phyloP scores from a whole-genome alignment of 2,329 filamentous ascomycete genomes.

The Tolypocladium guangdongense region DNA sequence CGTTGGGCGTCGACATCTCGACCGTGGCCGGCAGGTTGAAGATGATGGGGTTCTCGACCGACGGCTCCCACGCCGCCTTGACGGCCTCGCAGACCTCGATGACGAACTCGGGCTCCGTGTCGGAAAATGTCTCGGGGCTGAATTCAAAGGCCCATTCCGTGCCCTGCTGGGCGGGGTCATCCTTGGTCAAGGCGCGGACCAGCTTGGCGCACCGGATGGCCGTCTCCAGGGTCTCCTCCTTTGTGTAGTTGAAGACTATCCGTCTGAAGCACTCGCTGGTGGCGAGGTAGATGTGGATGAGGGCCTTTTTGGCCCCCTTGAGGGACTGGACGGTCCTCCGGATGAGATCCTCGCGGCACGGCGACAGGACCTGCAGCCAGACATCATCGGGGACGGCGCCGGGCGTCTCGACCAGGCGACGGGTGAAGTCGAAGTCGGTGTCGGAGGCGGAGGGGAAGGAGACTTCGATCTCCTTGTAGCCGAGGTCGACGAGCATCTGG shows the following conservation, averaged over 20 bases:
- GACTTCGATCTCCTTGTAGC: slow-evolving; percentile 97
- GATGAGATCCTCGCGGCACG: slow-evolving; percentile 87
- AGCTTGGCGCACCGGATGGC: slow-evolving; percentile 80
- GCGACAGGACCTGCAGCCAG: slow-evolving; percentile 82
- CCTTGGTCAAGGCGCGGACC: slow-evolving; percentile 83
- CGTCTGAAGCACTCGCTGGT: slow-evolving; percentile 92
- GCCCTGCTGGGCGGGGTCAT: slow-evolving; percentile 44
- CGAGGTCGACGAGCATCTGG: slow-evolving; percentile 82
- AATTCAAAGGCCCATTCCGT: slow-evolving; percentile 74
- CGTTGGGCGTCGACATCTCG: slow-evolving; percentile 87
- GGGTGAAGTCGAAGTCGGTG: slow-evolving; percentile 92
- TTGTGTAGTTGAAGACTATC: slow-evolving; percentile 79
- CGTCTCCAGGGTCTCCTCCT: slow-evolving; percentile 70
- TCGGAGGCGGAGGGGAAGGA: slow-evolving; percentile 92
- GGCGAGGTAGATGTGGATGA: slow-evolving; percentile 91
- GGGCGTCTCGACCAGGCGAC: slow-evolving; percentile 74
- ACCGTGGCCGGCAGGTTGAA: slow-evolving; percentile 96
- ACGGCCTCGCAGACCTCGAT: slow-evolving; percentile 83
- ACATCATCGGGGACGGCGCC: slow-evolving; percentile 81
- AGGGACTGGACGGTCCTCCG: slow-evolving; percentile 79
- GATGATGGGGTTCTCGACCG: slow-evolving; percentile 71
- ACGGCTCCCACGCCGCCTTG: slow-evolving; percentile 85
- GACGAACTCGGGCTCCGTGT: slow-evolving; percentile 74
- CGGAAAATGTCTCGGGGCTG: slow-evolving; percentile 81
- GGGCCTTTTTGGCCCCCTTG: slow-evolving; percentile 81